Evolutionary conservation across 1,284 basidiomycete species (phyloP).

Genomic region (Puccinia triticina): DNA sequence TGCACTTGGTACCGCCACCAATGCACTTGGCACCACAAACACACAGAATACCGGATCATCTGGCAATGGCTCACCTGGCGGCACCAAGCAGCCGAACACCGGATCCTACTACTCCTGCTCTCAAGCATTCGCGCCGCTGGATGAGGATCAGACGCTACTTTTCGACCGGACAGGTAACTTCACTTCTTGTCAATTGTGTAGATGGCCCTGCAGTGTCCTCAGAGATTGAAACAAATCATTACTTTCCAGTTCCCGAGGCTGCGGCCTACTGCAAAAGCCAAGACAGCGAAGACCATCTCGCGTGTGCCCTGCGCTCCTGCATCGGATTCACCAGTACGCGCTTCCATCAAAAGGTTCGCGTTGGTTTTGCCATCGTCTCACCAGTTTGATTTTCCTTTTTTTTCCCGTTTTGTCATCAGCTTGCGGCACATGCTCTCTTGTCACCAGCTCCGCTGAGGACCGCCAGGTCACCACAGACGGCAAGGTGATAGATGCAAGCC

Average conservation of each 20-base stretch:
- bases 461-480: not conserved
- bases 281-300: not conserved
- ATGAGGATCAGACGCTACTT: constrained; percentile 2
- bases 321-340: not conserved
- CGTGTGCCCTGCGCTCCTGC: not conserved
- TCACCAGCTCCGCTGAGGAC: not conserved
- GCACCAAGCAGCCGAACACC: too few relatives aligned
- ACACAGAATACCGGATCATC: too few relatives aligned
- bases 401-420: not conserved
- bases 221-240: not conserved
- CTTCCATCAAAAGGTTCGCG: too few relatives aligned
- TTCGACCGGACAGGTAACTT: not conserved
- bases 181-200: not conserved
- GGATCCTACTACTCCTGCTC: not conserved
- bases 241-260: not conserved
- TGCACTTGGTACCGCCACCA: too few relatives aligned
- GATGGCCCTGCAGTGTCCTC: not conserved
- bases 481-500: not conserved
- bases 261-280: not conserved
- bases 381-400: not conserved
- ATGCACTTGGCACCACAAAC: too few relatives aligned
- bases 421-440: not conserved
- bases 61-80: too few relatives aligned
- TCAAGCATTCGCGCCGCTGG: not conserved
- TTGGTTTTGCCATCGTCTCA: not conserved